These are phyloP conservation scores for Emergomyces africanus DNA, from an alignment of 2,329 filamentous ascomycete genomes.

Conservation along the genomic window DNA sequence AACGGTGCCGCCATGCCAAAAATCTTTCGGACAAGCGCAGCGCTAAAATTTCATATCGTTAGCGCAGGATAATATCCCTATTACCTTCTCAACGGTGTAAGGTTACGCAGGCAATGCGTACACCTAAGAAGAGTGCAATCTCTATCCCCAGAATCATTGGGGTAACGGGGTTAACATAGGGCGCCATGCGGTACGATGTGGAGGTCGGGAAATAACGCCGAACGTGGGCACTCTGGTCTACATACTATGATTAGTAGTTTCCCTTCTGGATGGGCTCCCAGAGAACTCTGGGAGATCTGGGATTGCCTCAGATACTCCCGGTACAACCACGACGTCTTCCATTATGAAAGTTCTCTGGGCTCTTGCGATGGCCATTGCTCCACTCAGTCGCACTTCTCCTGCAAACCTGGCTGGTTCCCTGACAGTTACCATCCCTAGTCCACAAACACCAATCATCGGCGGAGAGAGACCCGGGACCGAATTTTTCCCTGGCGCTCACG, in stretches of 20 bases:
- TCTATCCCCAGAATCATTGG: background rate
- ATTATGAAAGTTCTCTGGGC: background rate
- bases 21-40: background rate
- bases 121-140: too few species aligned
- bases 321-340: background rate
- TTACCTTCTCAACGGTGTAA: background rate
- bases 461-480: constrained; percentile 38
- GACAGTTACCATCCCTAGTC: constrained; percentile 41
- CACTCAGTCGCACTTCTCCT: constrained; percentile 7
- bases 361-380: background rate
- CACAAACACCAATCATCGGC: constrained; percentile 43
- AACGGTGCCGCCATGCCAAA: background rate
- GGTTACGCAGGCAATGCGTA: background rate
- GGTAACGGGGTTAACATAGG: background rate
- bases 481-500: constrained; percentile 58
- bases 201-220: background rate
- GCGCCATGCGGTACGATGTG: background rate
- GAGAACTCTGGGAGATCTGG: background rate
- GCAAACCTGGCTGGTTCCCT: constrained; percentile 36
- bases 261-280: background rate
- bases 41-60: background rate
- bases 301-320: background rate
- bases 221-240: background rate
- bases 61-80: background rate
- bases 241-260: background rate